Conservation (phyloP, 2,329 filamentous ascomycete species). For the Orbilia javanica region DNA sequence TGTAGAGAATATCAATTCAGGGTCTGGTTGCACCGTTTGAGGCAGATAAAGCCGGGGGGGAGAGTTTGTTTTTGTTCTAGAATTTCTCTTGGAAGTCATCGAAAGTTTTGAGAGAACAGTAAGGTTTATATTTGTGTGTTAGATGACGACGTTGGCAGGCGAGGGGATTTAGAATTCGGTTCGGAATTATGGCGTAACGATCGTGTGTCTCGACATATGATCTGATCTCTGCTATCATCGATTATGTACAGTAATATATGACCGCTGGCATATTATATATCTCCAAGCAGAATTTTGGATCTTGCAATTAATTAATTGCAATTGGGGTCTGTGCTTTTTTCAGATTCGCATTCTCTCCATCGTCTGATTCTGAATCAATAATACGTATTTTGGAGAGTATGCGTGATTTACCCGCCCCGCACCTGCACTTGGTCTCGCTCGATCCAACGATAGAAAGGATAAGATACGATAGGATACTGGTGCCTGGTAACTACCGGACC, state of each 20-base stretch:
- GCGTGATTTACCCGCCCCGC: slow-evolving; percentile 46
- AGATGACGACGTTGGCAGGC: slow-evolving; percentile 34
- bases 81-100: slow-evolving; percentile 8
- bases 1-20: not conserved
- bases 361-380: slow-evolving; percentile 20
- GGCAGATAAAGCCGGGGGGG: slow-evolving; percentile 11
- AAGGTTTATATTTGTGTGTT: slow-evolving; percentile 14
- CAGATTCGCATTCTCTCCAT: not conserved
- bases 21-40: slow-evolving; percentile 25
- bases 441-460: slow-evolving; percentile 18
- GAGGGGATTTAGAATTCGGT: slow-evolving; percentile 2
- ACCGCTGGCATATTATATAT: not conserved
- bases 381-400: not conserved
- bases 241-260: slow-evolving; percentile 12
- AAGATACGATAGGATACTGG: slow-evolving; percentile 11
- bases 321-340: slow-evolving; percentile 22
- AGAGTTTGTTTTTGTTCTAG: slow-evolving; percentile 42
- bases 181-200: slow-evolving; percentile 38
- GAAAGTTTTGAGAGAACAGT: not conserved
- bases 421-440: not conserved
- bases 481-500: slow-evolving; percentile 26
- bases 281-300: not conserved
- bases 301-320: not conserved
- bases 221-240: slow-evolving; percentile 7
- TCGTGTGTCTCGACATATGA: slow-evolving; percentile 11